A percentile compares a stretch with the other conserved stretches of the same genome.
Evolutionary conservation across 352 stramenopile species (phyloP).

Genomic region (Phytophthora fragariae): DNA sequence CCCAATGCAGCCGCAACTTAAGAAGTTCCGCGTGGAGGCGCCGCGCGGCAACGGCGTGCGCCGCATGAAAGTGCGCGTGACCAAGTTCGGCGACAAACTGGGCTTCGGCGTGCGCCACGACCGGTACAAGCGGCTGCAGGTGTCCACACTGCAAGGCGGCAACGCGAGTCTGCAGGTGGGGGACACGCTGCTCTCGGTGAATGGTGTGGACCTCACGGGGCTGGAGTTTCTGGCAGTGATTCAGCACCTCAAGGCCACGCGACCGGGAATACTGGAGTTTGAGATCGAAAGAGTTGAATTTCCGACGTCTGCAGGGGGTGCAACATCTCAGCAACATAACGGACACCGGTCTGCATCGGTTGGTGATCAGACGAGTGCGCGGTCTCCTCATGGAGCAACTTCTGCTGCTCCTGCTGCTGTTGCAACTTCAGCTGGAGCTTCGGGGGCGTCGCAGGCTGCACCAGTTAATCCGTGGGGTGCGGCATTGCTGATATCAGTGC

Average conservation of each 20-base stretch:
- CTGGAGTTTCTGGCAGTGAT: slow-evolving; percentile 66
- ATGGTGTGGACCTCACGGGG: slow-evolving; percentile 57
- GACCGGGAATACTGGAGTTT: slow-evolving; percentile 61
- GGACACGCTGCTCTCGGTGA: slow-evolving; percentile 76
- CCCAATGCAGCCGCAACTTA: slow-evolving; percentile 18
- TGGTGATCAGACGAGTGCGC: not conserved
- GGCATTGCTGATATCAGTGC: not conserved
- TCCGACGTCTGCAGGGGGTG: not conserved
- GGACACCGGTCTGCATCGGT: not conserved
- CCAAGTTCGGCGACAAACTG: slow-evolving; percentile 63
- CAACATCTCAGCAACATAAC: not conserved
- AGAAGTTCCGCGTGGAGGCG: slow-evolving; percentile 26
- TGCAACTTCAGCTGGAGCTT: not conserved
- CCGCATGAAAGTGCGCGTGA: slow-evolving; percentile 52
- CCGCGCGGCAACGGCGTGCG: slow-evolving; percentile 6
- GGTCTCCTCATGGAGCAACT: not conserved
- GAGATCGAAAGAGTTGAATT: slow-evolving; percentile 52
- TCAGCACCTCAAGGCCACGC: slow-evolving; percentile 63
- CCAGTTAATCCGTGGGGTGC: not conserved
- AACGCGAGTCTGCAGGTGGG: slow-evolving; percentile 57
- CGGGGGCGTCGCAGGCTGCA: not conserved
- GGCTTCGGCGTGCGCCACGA: slow-evolving; percentile 80
- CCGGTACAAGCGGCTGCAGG: slow-evolving; percentile 53
- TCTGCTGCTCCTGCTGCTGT: not conserved
- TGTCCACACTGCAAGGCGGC: slow-evolving; percentile 61